These are phyloP conservation scores for Pleurotus platypus DNA, from an alignment of 768 basidiomycete species.

Conservation along the genomic window DNA sequence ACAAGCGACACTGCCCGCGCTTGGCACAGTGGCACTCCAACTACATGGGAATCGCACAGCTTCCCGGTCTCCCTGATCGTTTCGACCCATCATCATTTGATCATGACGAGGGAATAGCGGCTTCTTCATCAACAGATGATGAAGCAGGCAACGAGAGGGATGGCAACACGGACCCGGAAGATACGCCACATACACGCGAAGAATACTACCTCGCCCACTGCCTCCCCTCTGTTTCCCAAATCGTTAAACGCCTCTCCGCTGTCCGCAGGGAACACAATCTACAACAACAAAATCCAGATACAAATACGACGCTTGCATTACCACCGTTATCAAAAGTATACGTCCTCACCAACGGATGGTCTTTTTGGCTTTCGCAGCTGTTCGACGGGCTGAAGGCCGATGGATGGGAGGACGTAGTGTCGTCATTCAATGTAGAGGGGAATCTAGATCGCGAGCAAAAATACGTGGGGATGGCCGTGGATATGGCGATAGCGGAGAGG, in stretches of 20 bases:
- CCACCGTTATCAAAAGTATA: conserved; percentile 28
- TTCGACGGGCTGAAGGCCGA: conserved; percentile 33
- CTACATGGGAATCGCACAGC: conserved; percentile 51
- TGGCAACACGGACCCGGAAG: not conserved
- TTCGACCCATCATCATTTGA: conserved; percentile 28
- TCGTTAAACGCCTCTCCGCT: conserved; percentile 33
- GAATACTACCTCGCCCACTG: conserved; percentile 40
- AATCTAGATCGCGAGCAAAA: conserved; percentile 41
- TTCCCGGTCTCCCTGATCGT: conserved; percentile 34
- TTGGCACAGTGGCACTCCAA: conserved; percentile 38
- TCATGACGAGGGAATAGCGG: not conserved
- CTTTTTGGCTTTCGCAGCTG: conserved; percentile 37
- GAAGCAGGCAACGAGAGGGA: conserved; percentile 7
- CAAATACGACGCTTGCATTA: conserved; percentile 4
- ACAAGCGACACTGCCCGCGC: conserved; percentile 48
- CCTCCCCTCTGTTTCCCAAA: conserved; percentile 35
- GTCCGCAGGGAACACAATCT: conserved; percentile 29
- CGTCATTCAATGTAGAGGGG: conserved; percentile 32
- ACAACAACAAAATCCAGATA: not conserved
- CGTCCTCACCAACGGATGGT: conserved; percentile 50
- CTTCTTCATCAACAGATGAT: not conserved
- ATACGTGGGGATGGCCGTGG: conserved; percentile 48
- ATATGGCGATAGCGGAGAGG: conserved; percentile 56
- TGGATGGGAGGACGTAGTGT: conserved; percentile 48
- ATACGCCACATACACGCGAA: conserved; percentile 11